These are phyloP conservation scores for Fonsecaea multimorphosa DNA, from an alignment of 2,329 filamentous ascomycete genomes.

Conservation along the genomic window DNA sequence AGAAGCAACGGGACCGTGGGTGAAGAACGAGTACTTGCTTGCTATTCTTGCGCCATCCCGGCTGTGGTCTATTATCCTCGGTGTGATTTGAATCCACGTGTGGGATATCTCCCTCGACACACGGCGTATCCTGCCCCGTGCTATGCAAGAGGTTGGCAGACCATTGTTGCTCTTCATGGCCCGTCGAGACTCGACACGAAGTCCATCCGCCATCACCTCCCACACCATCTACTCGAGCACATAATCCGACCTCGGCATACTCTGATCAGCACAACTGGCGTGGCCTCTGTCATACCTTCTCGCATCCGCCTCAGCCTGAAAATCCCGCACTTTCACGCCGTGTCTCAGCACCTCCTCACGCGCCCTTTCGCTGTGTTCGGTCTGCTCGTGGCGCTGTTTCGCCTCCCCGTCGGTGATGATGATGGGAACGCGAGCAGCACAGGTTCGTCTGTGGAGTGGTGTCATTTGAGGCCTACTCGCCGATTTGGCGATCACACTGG, in stretches of 20 bases:
- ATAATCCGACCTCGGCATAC: background rate
- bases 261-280: background rate
- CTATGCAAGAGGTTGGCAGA: background rate
- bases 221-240: background rate
- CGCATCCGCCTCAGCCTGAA: conserved; percentile 32
- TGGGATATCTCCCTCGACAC: background rate
- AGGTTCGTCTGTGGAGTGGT: conserved; percentile 1
- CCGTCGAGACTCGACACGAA: background rate
- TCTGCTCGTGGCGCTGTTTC: conserved; percentile 22
- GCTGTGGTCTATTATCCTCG: background rate
- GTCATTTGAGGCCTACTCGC: conserved; percentile 6
- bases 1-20: conserved; percentile 31
- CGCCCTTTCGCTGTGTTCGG: conserved; percentile 25
- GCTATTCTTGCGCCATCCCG: background rate
- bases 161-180: background rate
- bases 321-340: conserved; percentile 34
- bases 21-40: conserved; percentile 11
- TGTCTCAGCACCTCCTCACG: conserved; percentile 28
- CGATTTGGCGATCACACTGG: background rate
- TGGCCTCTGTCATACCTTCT: conserved; percentile 7
- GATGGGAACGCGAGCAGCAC: conserved; percentile 10
- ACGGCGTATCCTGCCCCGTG: background rate
- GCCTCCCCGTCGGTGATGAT: conserved; percentile 18
- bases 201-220: background rate
- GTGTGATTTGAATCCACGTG: background rate